Percentiles rank a stretch among this genome's conserved stretches.
These are phyloP conservation scores for Cladophialophora bantiana DNA, from an alignment of 2,329 filamentous ascomycete species.

Conservation along the genomic window DNA sequence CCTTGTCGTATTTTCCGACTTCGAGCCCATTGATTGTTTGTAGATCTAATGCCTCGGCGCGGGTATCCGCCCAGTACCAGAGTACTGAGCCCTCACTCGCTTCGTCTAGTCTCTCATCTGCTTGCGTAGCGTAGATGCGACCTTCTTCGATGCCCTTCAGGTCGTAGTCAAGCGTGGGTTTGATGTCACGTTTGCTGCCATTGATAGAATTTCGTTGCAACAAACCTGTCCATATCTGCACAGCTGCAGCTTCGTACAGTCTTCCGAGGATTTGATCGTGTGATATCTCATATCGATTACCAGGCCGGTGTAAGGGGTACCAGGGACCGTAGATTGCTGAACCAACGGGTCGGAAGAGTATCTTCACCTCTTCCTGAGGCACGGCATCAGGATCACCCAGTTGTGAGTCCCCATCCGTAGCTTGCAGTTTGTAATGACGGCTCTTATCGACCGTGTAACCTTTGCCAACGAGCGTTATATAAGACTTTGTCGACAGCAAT, in stretches of 20 bases:
- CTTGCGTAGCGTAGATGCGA: slow-evolving; percentile 54
- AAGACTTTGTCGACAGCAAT: slow-evolving; percentile 54
- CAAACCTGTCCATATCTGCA: slow-evolving; percentile 43
- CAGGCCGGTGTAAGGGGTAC: slow-evolving; percentile 57
- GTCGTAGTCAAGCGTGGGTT: slow-evolving; percentile 53
- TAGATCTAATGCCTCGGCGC: slow-evolving; percentile 63
- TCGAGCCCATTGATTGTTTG: slow-evolving; percentile 62
- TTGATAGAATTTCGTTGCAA: slow-evolving; percentile 46
- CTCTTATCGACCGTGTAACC: slow-evolving; percentile 52
- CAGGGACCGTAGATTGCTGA: slow-evolving; percentile 59
- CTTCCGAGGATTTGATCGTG: slow-evolving; percentile 62
- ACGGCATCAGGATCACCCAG: slow-evolving; percentile 33
- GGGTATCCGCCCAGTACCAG: slow-evolving; percentile 66
- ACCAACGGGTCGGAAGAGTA: slow-evolving; percentile 48
- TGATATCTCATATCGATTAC: slow-evolving; percentile 54
- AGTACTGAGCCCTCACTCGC: slow-evolving; percentile 39
- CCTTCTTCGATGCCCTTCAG: slow-evolving; percentile 55
- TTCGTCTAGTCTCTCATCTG: slow-evolving; percentile 58
- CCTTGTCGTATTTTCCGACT: slow-evolving; percentile 55
- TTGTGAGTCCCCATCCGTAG: not conserved
- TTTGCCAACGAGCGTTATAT: slow-evolving; percentile 58
- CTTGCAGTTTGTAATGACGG: slow-evolving; percentile 31
- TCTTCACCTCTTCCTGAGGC: slow-evolving; percentile 45
- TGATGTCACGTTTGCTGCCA: slow-evolving; percentile 33
- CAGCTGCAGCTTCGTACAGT: slow-evolving; percentile 59